phyloP scores from a whole-genome alignment of 2,329 filamentous ascomycete genomes.

The Fusarium agapanthi region DNA sequence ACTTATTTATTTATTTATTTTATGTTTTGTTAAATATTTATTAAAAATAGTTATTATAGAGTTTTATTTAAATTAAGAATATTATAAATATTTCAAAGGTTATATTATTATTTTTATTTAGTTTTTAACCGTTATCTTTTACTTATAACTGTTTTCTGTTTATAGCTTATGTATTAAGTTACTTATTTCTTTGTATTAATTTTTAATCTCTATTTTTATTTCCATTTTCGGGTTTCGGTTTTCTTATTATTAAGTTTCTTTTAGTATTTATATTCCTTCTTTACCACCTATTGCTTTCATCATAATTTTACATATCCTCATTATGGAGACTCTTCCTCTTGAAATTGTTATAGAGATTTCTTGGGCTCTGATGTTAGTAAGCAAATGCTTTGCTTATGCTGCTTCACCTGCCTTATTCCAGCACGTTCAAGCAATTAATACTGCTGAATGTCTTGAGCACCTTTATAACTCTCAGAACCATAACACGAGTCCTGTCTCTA shows the following conservation, averaged over 20 bases:
- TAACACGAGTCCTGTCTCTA: neutral
- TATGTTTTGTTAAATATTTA: no score
- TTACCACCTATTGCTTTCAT: no score
- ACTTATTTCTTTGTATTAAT: neutral
- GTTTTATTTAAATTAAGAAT: no score
- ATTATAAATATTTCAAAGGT: no score
- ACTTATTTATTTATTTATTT: no score
- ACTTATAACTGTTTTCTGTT: neutral
- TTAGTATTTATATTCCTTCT: neutral
- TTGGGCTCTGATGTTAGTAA: neutral
- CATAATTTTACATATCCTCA: neutral
- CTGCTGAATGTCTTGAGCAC: neutral
- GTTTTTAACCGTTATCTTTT: no score
- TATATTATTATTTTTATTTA: no score
- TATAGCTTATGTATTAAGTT: neutral
- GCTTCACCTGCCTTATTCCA: neutral
- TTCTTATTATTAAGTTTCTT: neutral
- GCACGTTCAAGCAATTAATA: neutral
- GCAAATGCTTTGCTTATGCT: neutral
- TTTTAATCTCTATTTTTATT: neutral
- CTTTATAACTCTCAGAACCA: neutral
- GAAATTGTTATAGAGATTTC: neutral
- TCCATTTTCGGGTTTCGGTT: neutral
- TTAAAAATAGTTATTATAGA: no score
- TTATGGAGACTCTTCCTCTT: neutral